Percentiles rank a stretch among this genome's conserved stretches.
phyloP scores from a whole-genome alignment of 176 grass and related monocot species.

The Avena eriantha region DNA sequence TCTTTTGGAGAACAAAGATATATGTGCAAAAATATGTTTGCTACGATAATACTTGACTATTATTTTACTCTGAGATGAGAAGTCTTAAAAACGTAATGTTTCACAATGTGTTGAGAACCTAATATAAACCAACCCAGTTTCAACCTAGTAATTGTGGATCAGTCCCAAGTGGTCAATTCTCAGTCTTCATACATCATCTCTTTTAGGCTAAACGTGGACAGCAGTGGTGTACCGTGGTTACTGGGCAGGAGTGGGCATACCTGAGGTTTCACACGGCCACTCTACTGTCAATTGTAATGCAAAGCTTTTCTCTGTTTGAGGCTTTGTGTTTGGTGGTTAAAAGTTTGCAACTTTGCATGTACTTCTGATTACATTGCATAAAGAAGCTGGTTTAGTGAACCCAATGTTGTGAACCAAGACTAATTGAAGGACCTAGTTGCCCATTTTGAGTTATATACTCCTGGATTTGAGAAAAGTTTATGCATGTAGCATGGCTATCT shows the following conservation, averaged over 20 bases:
- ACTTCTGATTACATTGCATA: constrained; percentile 13
- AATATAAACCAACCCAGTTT: not conserved
- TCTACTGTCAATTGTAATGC: not conserved
- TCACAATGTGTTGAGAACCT: constrained; percentile 11
- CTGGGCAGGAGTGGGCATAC: not conserved
- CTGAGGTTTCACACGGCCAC: not conserved
- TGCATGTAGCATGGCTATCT: constrained; percentile 14
- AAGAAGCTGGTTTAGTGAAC: constrained; percentile 5
- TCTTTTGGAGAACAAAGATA: constrained; percentile 29
- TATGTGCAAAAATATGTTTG: constrained; percentile 15
- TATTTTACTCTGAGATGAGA: not conserved
- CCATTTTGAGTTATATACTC: constrained; percentile 29
- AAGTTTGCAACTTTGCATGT: constrained; percentile 15
- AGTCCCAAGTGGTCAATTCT: not conserved
- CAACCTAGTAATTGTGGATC: not conserved
- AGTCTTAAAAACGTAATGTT: not conserved
- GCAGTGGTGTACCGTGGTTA: not conserved
- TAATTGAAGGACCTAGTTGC: not conserved
- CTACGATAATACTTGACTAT: not conserved
- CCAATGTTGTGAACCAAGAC: not conserved
- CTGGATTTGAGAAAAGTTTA: constrained; percentile 9
- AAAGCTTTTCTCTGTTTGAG: constrained; percentile 26
- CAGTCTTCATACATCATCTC: not conserved
- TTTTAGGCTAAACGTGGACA: constrained; percentile 2
- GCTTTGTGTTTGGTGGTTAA: not conserved